A percentile compares a stretch with the other conserved stretches of the same genome.
Evolutionary conservation across 169 alveolate genomes (phyloP).

Genomic region (Plasmodium relictum): DNA sequence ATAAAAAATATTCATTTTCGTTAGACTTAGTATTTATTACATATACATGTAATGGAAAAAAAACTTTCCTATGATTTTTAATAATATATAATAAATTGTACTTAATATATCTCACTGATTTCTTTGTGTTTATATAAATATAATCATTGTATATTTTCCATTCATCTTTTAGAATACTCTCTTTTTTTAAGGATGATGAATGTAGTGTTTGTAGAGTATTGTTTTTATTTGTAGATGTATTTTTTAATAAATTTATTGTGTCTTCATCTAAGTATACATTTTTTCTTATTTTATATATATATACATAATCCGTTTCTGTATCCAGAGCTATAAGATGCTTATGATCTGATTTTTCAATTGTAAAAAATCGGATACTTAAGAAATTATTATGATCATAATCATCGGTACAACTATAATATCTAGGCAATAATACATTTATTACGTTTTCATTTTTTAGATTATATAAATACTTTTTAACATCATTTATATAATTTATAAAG

Average conservation of each 20-base stretch:
- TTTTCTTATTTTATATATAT: conserved; percentile 63
- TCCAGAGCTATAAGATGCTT: conserved; percentile 66
- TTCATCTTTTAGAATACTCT: conserved; percentile 44
- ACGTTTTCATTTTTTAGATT: conserved; percentile 64
- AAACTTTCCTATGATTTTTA: conserved; percentile 64
- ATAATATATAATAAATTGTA: conserved; percentile 56
- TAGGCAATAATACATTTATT: conserved; percentile 56
- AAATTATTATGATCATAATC: conserved; percentile 62
- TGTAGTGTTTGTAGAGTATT: conserved; percentile 37
- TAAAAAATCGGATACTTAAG: conserved; percentile 63
- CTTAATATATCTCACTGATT: conserved; percentile 34
- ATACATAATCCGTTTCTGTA: conserved; percentile 71
- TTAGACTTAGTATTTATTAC: conserved; percentile 65
- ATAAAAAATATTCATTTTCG: conserved; percentile 61
- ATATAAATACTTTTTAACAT: conserved; percentile 58
- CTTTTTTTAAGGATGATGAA: conserved; percentile 40
- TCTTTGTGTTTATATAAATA: conserved; percentile 66
- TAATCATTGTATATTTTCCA: conserved; percentile 74
- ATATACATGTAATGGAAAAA: conserved; percentile 72
- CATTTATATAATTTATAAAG: conserved; percentile 44
- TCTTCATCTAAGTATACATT: conserved; percentile 73
- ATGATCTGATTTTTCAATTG: conserved; percentile 69
- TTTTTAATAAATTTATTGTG: conserved; percentile 33
- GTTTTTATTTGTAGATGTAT: not conserved
- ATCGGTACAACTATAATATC: conserved; percentile 56